Percentiles rank a stretch among this genome's conserved stretches.
These are phyloP conservation scores for Nakazawaea siamensis DNA, from an alignment of 805 yeast species.

Conservation along the genomic window DNA sequence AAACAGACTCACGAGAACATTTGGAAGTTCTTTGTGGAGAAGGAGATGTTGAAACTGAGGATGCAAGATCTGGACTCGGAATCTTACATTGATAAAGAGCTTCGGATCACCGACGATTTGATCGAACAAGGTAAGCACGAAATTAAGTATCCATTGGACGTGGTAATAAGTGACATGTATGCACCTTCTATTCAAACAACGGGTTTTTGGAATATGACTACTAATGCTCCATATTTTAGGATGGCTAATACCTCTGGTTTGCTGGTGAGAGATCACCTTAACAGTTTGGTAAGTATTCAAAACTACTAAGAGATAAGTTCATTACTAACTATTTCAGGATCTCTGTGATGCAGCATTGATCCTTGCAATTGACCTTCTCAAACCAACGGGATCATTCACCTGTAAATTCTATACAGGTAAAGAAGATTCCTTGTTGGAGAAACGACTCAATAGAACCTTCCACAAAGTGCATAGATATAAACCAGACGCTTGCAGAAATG, in stretches of 20 bases:
- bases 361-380: constrained; percentile 63
- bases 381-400: constrained; percentile 62
- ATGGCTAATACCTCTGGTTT: constrained; percentile 89
- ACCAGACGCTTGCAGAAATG: constrained; percentile 74
- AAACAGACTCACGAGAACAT: constrained; percentile 52
- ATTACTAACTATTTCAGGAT: constrained; percentile 32
- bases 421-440: constrained; percentile 62
- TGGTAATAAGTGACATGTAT: constrained; percentile 78
- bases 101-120: constrained; percentile 11
- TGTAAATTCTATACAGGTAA: constrained; percentile 83
- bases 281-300: constrained; percentile 51
- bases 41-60: constrained; percentile 13
- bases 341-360: constrained; percentile 86
- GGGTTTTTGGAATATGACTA: constrained; percentile 51
- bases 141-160: constrained; percentile 40
- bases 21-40: constrained; percentile 36
- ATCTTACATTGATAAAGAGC: constrained; percentile 23
- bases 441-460: constrained; percentile 51
- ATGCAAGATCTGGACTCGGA: constrained; percentile 14
- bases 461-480: constrained; percentile 58
- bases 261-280: constrained; percentile 69
- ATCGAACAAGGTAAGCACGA: constrained; percentile 5
- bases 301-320: not conserved
- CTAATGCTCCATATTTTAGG: constrained; percentile 81
- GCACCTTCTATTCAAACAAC: constrained; percentile 48